Conservation (phyloP, 225 moss, liverwort and hornwort species). For the Polytrichum formosum region DNA sequence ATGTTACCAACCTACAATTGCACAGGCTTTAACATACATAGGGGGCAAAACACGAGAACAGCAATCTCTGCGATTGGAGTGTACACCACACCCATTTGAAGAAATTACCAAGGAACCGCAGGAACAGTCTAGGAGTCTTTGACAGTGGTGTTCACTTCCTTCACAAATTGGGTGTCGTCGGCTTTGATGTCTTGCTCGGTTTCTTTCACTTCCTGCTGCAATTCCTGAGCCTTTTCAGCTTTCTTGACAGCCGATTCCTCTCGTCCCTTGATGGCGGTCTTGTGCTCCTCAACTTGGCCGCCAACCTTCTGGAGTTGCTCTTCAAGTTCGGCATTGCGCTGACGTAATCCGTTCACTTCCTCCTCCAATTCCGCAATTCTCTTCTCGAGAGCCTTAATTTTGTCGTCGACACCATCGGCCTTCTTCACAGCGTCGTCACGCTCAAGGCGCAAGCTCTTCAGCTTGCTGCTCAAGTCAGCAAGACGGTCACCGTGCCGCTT, state of each 20-base stretch:
- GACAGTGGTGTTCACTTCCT: slow-evolving; percentile 16
- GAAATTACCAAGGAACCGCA: no score
- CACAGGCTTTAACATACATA: no score
- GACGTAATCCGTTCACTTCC: slow-evolving; percentile 20
- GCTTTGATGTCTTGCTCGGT: slow-evolving; percentile 19
- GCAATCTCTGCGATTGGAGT: no score
- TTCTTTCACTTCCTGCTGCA: slow-evolving; percentile 57
- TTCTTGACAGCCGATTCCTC: slow-evolving; percentile 27
- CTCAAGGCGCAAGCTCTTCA: slow-evolving; percentile 44
- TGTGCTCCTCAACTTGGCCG: slow-evolving; percentile 50
- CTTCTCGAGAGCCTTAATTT: slow-evolving; percentile 27
- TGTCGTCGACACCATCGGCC: slow-evolving; percentile 7
- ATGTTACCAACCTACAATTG: no score
- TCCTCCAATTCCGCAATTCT: slow-evolving; percentile 43
- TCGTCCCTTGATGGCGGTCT: slow-evolving; percentile 20
- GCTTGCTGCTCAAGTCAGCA: slow-evolving; percentile 32
- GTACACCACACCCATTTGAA: no score
- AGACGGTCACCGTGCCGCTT: slow-evolving; percentile 26
- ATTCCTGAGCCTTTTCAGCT: slow-evolving; percentile 27
- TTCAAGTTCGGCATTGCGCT: slow-evolving; percentile 26
- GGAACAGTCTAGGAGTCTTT: no score
- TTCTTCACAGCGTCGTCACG: slow-evolving; percentile 49
- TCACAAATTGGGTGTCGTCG: slow-evolving; percentile 11
- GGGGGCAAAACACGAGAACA: no score
- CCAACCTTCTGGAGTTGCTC: slow-evolving; percentile 37